Conservation (phyloP, 768 basidiomycete genomes). For the Hypholoma sublateritium region DNA sequence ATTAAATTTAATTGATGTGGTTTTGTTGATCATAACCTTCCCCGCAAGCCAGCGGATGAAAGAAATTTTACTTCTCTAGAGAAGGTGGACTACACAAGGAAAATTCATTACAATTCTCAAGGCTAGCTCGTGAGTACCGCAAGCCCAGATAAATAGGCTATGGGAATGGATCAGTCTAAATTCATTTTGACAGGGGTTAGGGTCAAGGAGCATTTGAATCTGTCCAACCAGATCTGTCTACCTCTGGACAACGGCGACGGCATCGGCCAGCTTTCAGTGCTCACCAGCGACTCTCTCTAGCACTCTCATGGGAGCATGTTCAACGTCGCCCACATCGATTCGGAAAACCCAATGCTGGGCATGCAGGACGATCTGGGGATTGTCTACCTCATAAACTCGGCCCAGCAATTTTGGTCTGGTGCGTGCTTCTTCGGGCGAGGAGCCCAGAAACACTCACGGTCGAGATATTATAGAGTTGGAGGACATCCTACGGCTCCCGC, state of each 20-base stretch:
- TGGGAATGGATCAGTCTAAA: neutral
- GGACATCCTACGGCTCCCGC: constrained; percentile 70
- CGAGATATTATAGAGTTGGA: constrained; percentile 71
- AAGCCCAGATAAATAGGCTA: neutral
- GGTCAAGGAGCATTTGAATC: constrained; percentile 4
- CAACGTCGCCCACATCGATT: constrained; percentile 27
- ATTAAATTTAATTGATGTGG: neutral
- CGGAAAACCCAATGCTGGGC: constrained; percentile 29
- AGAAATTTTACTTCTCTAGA: neutral
- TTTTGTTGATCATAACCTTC: neutral
- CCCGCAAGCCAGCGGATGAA: neutral
- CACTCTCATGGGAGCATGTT: constrained; percentile 22
- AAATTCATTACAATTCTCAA: neutral
- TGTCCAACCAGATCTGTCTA: constrained; percentile 2
- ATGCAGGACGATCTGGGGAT: constrained; percentile 76
- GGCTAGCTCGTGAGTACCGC: neutral
- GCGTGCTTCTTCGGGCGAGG: constrained; percentile 23
- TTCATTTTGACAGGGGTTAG: constrained; percentile 8
- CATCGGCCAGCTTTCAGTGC: constrained; percentile 11
- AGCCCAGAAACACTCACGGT: neutral
- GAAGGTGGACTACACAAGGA: too few relatives aligned
- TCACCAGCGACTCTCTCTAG: constrained; percentile 3
- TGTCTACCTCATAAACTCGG: constrained; percentile 77
- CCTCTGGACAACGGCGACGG: constrained; percentile 8
- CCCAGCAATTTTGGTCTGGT: constrained; percentile 93